A percentile compares a stretch with the other conserved stretches of the same genome.
These are phyloP conservation scores for Fusarium proliferatum DNA, from an alignment of 2,329 filamentous ascomycete genomes.

Conservation along the genomic window DNA sequence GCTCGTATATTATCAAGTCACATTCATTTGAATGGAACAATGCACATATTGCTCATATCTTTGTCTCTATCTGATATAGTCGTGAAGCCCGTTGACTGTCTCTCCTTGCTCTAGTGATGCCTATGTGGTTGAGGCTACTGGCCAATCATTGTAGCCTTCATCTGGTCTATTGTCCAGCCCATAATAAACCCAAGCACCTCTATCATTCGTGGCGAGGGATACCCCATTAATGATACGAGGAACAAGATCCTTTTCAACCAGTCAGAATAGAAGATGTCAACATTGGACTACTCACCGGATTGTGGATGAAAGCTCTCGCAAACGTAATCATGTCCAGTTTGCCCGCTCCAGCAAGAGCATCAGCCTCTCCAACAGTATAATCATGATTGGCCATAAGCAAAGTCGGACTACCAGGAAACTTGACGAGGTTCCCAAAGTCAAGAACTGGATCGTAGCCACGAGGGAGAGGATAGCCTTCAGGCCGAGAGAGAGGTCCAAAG, in stretches of 20 bases:
- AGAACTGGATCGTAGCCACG: conserved; percentile 1
- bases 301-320: conserved; percentile 1
- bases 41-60: background rate
- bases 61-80: rapidly evolving
- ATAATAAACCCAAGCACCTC: background rate
- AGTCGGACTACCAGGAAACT: background rate
- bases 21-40: conserved; percentile 16
- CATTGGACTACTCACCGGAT: background rate
- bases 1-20: conserved; percentile 18
- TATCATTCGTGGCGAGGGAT: background rate
- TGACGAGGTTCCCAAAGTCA: conserved; percentile 3
- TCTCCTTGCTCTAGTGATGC: rapidly evolving
- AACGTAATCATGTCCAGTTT: conserved; percentile 7
- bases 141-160: conserved; percentile 19
- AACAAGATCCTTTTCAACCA: background rate
- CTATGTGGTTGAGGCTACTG: background rate
- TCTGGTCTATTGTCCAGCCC: background rate
- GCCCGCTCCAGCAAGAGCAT: background rate
- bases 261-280: background rate
- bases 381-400: conserved; percentile 16
- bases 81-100: rapidly evolving
- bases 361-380: background rate
- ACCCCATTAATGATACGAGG: background rate
- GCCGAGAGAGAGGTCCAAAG: background rate
- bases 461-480: background rate